Base-by-base conservation (phyloP, 2,329 filamentous ascomycete genomes). In the Colletotrichum musae region DNA sequence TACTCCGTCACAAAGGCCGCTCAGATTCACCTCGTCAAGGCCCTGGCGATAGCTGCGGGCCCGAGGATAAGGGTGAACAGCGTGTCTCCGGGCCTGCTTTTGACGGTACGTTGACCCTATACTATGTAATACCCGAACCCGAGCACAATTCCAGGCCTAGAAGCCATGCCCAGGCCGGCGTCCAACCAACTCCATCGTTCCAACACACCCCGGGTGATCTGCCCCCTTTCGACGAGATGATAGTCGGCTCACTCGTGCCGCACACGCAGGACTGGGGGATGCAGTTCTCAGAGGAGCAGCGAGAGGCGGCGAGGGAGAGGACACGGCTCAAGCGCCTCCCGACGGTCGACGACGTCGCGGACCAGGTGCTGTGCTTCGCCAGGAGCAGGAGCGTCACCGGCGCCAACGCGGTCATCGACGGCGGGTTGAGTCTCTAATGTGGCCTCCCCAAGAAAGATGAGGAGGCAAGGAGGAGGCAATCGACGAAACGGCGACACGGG, bases 1-100 rank as follows among this genome's bases (percentile, higher is more conserved):
- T 96, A 96, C 75, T 85, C 90, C 0, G 91, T 95, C 18, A 93
- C 92, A 45, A 96, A 96, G 77, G 88, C 93, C 0, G 93, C 93
- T 12, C 88, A 91, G 67, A 80, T 90, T 45, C 88, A 91, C 74
- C 81, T 91, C 4, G 81, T 84, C 16, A 89, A 87, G 72, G 82
- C 81, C 9, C 79, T 90, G 39, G 88, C 88, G 0, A 75, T 81
- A 5, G 86, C 87, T 67, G 84, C 84, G 12, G 84, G 83, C 1
- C 87, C 88, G 0, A 83, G 82, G 51, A 86, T 91, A 24, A 76
- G 88, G n/a, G 88, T 90, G 6, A 91, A 91, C 71, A 84, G 80
- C 51, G 86, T 91, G 0, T 86, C 84, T 4, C 88, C 89, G 0
- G 88, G 88, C 0, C 71, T 89, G 15, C 74, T 87, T 68, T 73